Conservation (phyloP, 441 rosid species). For the Viola pubescens region DNA sequence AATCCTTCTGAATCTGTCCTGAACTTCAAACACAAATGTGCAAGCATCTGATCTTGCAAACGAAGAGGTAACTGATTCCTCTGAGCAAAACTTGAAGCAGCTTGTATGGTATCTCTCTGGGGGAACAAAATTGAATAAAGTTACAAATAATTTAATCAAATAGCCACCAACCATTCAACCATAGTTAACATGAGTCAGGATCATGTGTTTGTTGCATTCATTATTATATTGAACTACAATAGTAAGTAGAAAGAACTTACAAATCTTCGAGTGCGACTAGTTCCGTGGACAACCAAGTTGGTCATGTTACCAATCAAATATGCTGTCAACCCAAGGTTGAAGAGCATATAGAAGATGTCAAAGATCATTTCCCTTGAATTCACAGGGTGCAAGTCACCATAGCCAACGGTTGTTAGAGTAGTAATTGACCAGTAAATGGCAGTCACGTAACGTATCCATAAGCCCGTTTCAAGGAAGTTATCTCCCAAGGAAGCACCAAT, state of each 20-base stretch:
- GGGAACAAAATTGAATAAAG: constrained; percentile 6
- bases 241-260: constrained; percentile 33
- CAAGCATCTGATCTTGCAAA: constrained; percentile 84
- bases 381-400: constrained; percentile 85
- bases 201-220: neutral
- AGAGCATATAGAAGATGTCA: constrained; percentile 75
- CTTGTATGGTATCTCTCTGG: constrained; percentile 85
- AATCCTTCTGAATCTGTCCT: constrained; percentile 81
- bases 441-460: constrained; percentile 70
- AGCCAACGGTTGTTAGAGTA: constrained; percentile 76
- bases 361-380: constrained; percentile 74
- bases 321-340: constrained; percentile 71
- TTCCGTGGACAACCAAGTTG: constrained; percentile 82
- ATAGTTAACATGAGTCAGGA: neutral
- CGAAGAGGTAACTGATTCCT: constrained; percentile 65
- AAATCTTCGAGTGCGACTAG: constrained; percentile 76
- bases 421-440: constrained; percentile 90
- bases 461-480: constrained; percentile 33
- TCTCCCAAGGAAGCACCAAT: constrained; percentile 38
- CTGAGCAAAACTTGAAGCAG: constrained; percentile 73
- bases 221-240: constrained; percentile 5
- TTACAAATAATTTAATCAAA: neutral
- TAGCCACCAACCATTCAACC: neutral
- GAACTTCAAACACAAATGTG: constrained; percentile 69
- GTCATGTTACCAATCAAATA: constrained; percentile 93